phyloP scores from a whole-genome alignment of 1,284 basidiomycete species.

The Heterobasidion irregulare region DNA sequence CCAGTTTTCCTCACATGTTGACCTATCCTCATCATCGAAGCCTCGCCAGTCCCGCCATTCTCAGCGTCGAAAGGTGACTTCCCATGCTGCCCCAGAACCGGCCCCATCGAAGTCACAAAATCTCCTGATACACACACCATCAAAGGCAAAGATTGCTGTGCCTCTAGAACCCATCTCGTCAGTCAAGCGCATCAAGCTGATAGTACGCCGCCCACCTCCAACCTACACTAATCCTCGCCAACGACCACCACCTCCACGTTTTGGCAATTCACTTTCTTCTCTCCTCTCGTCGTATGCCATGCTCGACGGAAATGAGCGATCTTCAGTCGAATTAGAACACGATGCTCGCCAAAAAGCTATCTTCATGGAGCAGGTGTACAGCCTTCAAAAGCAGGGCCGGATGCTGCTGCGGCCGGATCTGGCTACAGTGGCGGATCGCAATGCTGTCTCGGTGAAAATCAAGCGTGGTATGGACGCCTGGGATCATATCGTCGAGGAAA shows the following conservation, averaged over 20 bases:
- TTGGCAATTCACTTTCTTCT: conserved; percentile 42
- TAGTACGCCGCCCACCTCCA: conserved; percentile 56
- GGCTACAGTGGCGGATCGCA: conserved; percentile 1
- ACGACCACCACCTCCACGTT: conserved; percentile 41
- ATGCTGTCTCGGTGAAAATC: conserved; percentile 6
- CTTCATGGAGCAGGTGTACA: conserved; percentile 45
- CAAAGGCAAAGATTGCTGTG: conserved; percentile 7
- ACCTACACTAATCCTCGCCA: conserved; percentile 63
- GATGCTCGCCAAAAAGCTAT: conserved; percentile 41
- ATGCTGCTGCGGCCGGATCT: conserved; percentile 16
- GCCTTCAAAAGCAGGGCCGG: conserved; percentile 31
- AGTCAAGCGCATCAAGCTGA: conserved; percentile 53
- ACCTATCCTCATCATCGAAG: background rate
- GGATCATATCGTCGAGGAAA: conserved; percentile 44
- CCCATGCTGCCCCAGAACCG: background rate
- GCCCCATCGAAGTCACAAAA: background rate
- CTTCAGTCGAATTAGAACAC: conserved; percentile 31
- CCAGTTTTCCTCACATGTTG: background rate
- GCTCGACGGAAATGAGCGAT: conserved; percentile 41
- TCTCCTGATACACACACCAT: conserved; percentile 8
- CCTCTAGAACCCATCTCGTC: conserved; percentile 15
- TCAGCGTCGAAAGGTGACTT: background rate
- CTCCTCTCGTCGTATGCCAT: conserved; percentile 56
- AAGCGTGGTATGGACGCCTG: conserved; percentile 32
- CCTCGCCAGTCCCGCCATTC: background rate